A percentile compares a stretch with the other conserved stretches of the same genome.
Evolutionary conservation across 306 rosid species (phyloP).

Genomic region (Cicer arietinum): DNA sequence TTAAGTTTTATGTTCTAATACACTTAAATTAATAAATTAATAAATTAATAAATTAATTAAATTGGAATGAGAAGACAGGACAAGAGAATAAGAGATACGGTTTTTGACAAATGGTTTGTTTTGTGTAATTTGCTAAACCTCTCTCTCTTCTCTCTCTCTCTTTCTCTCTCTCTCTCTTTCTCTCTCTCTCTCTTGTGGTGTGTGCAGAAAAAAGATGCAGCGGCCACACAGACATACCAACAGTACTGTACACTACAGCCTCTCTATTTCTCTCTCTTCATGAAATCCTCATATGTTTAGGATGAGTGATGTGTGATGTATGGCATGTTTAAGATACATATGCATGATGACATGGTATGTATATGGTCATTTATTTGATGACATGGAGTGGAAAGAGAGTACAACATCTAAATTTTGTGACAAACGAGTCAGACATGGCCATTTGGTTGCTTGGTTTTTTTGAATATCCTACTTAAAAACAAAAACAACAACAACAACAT

Average conservation of each 20-base stretch:
- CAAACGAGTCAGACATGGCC: slow-evolving; percentile 6
- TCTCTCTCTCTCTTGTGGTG: background rate
- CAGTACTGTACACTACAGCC: slow-evolving; percentile 5
- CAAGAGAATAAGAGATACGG: background rate
- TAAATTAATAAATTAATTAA: too few relatives aligned
- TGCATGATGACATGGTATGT: background rate
- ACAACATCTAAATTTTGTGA: background rate
- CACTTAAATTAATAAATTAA: too few relatives aligned
- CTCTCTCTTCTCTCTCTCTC: background rate
- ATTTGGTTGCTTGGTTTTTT: background rate
- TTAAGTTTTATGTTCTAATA: too few relatives aligned
- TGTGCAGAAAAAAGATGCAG: background rate
- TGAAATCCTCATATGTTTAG: background rate
- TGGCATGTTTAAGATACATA: background rate
- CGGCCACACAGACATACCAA: slow-evolving; percentile 6
- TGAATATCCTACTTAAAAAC: too few relatives aligned
- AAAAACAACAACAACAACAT: too few relatives aligned
- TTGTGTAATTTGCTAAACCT: background rate
- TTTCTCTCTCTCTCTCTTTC: too few relatives aligned
- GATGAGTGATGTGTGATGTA: background rate
- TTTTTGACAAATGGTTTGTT: slow-evolving; percentile 9
- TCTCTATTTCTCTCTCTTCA: slow-evolving; percentile 1
- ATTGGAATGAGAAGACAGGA: background rate
- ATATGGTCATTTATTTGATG: too few relatives aligned
- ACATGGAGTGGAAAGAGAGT: too few relatives aligned